These are phyloP conservation scores for Nannochloris sp. DNA, from an alignment of 139 green algal genomes.

Conservation along the genomic window DNA sequence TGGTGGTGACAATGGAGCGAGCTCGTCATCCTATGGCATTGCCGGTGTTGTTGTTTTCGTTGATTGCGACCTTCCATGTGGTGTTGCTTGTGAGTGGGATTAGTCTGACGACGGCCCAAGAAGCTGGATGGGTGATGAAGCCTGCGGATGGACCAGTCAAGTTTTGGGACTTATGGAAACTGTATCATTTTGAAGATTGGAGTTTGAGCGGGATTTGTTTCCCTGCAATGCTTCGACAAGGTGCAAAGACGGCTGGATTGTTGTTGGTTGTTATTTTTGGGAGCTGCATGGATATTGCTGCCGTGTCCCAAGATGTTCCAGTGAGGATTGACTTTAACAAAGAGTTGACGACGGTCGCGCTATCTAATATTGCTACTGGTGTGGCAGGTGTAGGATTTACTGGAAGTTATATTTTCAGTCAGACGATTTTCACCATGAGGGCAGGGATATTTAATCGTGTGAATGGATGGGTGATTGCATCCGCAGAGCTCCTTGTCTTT, in stretches of 20 bases:
- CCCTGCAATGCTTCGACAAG: constrained; percentile 26
- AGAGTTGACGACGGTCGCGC: constrained; percentile 51
- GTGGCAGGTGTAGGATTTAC: constrained; percentile 56
- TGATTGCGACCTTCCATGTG: constrained; percentile 43
- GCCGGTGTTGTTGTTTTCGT: constrained; percentile 35
- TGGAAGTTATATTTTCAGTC: constrained; percentile 35
- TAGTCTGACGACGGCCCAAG: constrained; percentile 40
- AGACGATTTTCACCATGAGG: constrained; percentile 57
- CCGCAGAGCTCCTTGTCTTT: constrained; percentile 53
- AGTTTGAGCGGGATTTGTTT: constrained; percentile 32
- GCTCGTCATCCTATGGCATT: constrained; percentile 44
- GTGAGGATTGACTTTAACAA: constrained; percentile 57
- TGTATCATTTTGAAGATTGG: constrained; percentile 45
- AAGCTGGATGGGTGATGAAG: constrained; percentile 43
- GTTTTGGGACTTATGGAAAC: constrained; percentile 60
- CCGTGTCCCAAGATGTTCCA: constrained; percentile 50
- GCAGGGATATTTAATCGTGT: constrained; percentile 27
- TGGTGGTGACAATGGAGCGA: constrained; percentile 44
- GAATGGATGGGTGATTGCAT: constrained; percentile 39
- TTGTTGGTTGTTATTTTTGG: constrained; percentile 70
- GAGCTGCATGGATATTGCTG: constrained; percentile 53
- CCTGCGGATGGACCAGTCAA: constrained; percentile 19
- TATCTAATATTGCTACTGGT: constrained; percentile 53
- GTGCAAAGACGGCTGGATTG: constrained; percentile 29
- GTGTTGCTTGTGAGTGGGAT: constrained; percentile 31